Conservation (phyloP, 2,329 filamentous ascomycete genomes). For the Dothistroma septosporum region DNA sequence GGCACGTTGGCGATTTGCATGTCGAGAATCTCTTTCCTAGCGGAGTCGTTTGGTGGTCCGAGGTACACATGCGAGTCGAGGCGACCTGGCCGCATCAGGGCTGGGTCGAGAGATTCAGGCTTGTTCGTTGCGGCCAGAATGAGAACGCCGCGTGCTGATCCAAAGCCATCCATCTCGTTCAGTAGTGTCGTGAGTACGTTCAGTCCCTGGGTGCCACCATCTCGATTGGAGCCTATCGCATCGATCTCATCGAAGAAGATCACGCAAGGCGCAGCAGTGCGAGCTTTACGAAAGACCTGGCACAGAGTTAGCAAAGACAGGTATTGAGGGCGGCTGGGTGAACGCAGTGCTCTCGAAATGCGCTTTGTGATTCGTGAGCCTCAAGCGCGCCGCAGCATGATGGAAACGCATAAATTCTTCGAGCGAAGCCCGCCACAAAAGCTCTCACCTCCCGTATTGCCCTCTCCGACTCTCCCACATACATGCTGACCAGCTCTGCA, state of each 20-base stretch:
- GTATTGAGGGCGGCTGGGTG: too few species aligned
- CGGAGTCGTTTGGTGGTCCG: constrained; percentile 68
- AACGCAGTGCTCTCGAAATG: too few species aligned
- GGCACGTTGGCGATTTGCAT: constrained; percentile 62
- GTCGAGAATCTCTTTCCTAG: constrained; percentile 70
- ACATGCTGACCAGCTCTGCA: constrained; percentile 91
- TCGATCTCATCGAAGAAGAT: constrained; percentile 98
- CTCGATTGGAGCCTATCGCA: constrained; percentile 62
- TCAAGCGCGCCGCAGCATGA: too few species aligned
- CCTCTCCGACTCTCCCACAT: constrained; percentile 90
- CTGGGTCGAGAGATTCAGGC: constrained; percentile 79
- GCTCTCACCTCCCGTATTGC: constrained; percentile 60
- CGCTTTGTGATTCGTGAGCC: too few species aligned
- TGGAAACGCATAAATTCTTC: too few species aligned
- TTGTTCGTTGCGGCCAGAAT: constrained; percentile 90
- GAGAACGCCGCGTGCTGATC: constrained; percentile 74
- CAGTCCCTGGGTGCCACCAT: constrained; percentile 53
- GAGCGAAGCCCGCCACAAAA: neutral
- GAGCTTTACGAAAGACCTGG: constrained; percentile 74
- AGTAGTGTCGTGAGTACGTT: constrained; percentile 86
- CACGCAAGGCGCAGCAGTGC: constrained; percentile 81
- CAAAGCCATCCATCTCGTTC: constrained; percentile 95
- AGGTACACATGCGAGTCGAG: constrained; percentile 85
- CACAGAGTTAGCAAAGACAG: neutral
- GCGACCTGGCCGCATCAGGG: constrained; percentile 77